A percentile compares a stretch with the other conserved stretches of the same genome.
These are phyloP conservation scores for Calocera viscosa DNA, from an alignment of 768 basidiomycete species.

Conservation along the genomic window DNA sequence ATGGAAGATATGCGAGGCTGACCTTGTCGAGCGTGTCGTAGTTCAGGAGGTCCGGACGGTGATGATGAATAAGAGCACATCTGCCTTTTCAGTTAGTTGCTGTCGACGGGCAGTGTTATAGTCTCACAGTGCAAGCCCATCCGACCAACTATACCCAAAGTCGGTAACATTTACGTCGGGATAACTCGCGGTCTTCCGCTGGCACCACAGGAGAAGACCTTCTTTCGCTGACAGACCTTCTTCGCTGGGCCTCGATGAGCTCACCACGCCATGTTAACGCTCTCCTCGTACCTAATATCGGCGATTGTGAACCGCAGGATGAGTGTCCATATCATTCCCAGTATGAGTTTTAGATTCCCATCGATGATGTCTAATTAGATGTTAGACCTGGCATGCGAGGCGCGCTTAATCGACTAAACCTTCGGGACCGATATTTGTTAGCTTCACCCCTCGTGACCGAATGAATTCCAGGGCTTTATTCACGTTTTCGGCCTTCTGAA, in stretches of 20 bases:
- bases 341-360: conserved; percentile 92
- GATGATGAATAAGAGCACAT: conserved; percentile 93
- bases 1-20: conserved; percentile 5
- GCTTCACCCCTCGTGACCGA: conserved; percentile 79
- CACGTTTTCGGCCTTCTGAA: conserved; percentile 97
- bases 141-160: conserved; percentile 85
- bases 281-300: conserved; percentile 69
- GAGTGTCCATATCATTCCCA: conserved; percentile 99
- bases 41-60: conserved; percentile 89
- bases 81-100: conserved; percentile 33
- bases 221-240: conserved; percentile 99
- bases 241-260: conserved; percentile 43
- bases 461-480: conserved; percentile 95
- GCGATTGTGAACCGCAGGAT: conserved; percentile 97
- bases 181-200: conserved; percentile 86
- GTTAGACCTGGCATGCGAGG: conserved; percentile 10
- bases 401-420: conserved; percentile 33
- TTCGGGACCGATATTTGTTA: conserved; percentile 97
- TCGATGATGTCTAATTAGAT: conserved; percentile 82
- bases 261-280: not conserved
- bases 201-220: conserved; percentile 94
- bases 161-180: conserved; percentile 87
- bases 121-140: conserved; percentile 89
- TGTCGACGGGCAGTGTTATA: too few species aligned
- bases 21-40: conserved; percentile 80